These are phyloP conservation scores for Vinca minor DNA, from an alignment of 257 asterid genomes.

Conservation along the genomic window DNA sequence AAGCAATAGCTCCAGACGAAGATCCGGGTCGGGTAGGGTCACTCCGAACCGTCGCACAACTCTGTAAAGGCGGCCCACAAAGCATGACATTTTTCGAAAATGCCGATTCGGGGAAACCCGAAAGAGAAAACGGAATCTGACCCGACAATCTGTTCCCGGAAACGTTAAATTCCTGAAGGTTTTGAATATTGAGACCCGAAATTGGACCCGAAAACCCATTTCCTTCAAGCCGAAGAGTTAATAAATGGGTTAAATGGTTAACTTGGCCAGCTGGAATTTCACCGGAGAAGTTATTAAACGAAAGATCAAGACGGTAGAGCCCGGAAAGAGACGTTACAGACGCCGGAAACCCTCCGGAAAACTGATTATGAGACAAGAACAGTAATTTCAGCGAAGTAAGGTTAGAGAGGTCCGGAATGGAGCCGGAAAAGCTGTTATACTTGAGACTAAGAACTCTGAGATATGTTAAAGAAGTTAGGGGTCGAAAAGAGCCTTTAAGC, in stretches of 20 bases:
- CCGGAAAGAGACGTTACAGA: constrained; percentile 31
- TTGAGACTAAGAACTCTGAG: constrained; percentile 74
- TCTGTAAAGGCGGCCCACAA: constrained; percentile 61
- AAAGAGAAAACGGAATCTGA: constrained; percentile 47
- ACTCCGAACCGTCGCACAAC: constrained; percentile 27
- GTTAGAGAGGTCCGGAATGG: constrained; percentile 61
- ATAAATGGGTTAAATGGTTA: constrained; percentile 38
- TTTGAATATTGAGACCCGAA: constrained; percentile 32
- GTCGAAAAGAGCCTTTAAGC: constrained; percentile 36
- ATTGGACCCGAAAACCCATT: constrained; percentile 54
- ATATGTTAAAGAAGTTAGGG: constrained; percentile 40
- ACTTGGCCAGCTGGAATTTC: constrained; percentile 29
- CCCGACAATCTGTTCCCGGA: constrained; percentile 50
- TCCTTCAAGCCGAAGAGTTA: constrained; percentile 59
- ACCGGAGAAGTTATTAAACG: constrained; percentile 59
- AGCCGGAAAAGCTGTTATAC: constrained; percentile 50
- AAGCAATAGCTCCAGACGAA: constrained; percentile 32
- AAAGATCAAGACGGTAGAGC: constrained; percentile 73
- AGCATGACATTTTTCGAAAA: constrained; percentile 36
- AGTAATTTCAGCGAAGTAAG: constrained; percentile 48
- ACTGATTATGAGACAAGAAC: constrained; percentile 50
- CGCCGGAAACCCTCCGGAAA: constrained; percentile 56
- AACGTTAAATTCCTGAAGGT: constrained; percentile 67
- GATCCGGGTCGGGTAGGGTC: constrained; percentile 43
- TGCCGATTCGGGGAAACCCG: constrained; percentile 46